A percentile compares a stretch with the other conserved stretches of the same genome.
Evolutionary conservation across 1,139 yeast genomes (phyloP).

Genomic region (Suhomyces yuchorum): DNA sequence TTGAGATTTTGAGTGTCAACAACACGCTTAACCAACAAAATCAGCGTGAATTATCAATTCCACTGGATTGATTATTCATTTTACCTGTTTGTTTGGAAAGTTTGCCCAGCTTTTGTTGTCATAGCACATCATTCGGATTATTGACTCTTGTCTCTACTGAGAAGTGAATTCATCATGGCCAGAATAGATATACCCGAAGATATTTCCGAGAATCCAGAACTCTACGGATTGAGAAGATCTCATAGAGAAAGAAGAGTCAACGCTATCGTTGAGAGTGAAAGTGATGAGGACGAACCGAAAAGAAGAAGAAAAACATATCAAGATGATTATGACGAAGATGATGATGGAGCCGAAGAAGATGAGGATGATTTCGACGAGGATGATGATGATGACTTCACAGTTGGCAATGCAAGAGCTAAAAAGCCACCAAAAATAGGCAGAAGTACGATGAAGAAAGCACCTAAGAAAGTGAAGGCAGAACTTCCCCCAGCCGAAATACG

Average conservation of each 20-base stretch:
- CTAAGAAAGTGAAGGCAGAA: slow-evolving; percentile 12
- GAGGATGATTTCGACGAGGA: slow-evolving; percentile 37
- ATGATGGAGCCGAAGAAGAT: slow-evolving; percentile 29
- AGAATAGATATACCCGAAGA: slow-evolving; percentile 38
- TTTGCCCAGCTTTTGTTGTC: background rate
- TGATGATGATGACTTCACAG: slow-evolving; percentile 34
- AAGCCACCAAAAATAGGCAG: slow-evolving; percentile 9
- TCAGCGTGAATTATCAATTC: background rate
- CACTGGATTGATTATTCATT: background rate
- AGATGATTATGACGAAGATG: slow-evolving; percentile 31
- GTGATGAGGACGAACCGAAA: slow-evolving; percentile 31
- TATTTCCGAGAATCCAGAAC: slow-evolving; percentile 71
- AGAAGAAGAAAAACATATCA: slow-evolving; percentile 20
- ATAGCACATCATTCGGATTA: background rate
- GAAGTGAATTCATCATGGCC: slow-evolving; percentile 18
- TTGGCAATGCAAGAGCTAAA: slow-evolving; percentile 20
- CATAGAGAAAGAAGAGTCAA: slow-evolving; percentile 63
- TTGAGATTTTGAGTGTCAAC: background rate
- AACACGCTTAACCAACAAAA: background rate
- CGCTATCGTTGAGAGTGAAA: slow-evolving; percentile 43
- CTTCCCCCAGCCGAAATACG: slow-evolving; percentile 51
- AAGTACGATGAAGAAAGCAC: slow-evolving; percentile 15
- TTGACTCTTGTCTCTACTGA: background rate
- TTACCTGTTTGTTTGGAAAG: background rate
- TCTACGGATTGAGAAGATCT: slow-evolving; percentile 89